Evolutionary conservation across 805 yeast species (phyloP), one percentile per base, ranked within the genome.

Genomic region (Saccharomycopsis fermentans): DNA sequence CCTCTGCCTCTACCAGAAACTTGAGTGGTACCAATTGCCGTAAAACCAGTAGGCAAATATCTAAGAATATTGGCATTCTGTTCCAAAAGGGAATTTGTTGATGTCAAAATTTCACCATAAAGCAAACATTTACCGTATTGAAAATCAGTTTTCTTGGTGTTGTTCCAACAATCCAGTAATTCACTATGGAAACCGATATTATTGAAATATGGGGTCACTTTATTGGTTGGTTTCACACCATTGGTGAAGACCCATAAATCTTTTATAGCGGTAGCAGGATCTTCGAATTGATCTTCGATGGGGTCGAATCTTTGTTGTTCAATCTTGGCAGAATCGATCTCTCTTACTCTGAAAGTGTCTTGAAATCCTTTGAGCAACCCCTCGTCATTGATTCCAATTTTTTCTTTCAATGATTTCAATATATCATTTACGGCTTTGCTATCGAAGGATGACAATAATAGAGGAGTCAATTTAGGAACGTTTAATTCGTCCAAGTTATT

Each of bases 1-100:
- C 97, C 96, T 58, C 99, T 81, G 2, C 99, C 99, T 54, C 92
- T 77, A 1, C 99, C 99, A 0, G 90, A 80, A 1, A 89, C 84
- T 70, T 94, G 99, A 2, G 86, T 81, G 1, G 91, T 84, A 0
- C 96, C 97, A 3, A 83, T 77, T 0, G 82, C 74, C 11, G 83
- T 78, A 17, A 73, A 64, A 0, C 96, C 96, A 29, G 82, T 76
- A 0, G 96, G 96, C 29, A 87, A 69, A 37, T 73, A 66, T 6
- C 76, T 71, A 58, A 92, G 70, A 39, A 89, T 67, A 12, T 74
- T 67, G 53, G 81, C 77, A 69, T 94, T 94, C 50, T 79, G 76
- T 67, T 92, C 96, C 64, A 94, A 73, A 67, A 92, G 72, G 0
- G 87, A 79, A 57, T 81, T 84, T 0, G 99, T 92, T 0, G 98